Conservation (phyloP, 768 basidiomycete genomes). For the Collybia sp. region DNA sequence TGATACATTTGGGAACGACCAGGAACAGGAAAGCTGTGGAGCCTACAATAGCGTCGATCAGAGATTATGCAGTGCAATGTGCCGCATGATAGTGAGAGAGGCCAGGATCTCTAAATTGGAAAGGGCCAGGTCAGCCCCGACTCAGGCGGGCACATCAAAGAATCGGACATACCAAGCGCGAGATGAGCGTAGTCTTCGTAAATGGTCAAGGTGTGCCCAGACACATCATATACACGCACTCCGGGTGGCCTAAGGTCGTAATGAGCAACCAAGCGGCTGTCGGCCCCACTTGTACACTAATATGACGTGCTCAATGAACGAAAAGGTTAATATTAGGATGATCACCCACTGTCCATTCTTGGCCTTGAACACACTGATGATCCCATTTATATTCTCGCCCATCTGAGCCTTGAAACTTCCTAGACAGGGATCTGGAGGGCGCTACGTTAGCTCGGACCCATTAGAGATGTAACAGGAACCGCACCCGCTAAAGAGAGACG, state of each 20-base stretch:
- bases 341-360: constrained; percentile 71
- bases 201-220: constrained; percentile 59
- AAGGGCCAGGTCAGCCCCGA: not conserved
- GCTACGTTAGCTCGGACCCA: not conserved
- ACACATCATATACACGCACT: constrained; percentile 52
- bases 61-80: constrained; percentile 44
- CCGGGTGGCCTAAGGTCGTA: constrained; percentile 56
- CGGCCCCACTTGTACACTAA: constrained; percentile 47
- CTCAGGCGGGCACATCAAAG: not conserved
- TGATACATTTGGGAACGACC: too few relatives aligned
- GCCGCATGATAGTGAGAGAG: constrained; percentile 54
- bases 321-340: not conserved
- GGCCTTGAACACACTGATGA: constrained; percentile 45
- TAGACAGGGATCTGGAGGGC: constrained; percentile 49
- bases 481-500: constrained; percentile 63
- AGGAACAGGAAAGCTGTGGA: too few relatives aligned
- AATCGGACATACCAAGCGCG: constrained; percentile 40
- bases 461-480: constrained; percentile 3
- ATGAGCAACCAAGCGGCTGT: constrained; percentile 56
- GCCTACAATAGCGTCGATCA: constrained; percentile 2
- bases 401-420: constrained; percentile 67
- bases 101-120: constrained; percentile 41
- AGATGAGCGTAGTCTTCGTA: constrained; percentile 50
- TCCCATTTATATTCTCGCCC: constrained; percentile 72
- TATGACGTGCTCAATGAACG: constrained; percentile 1